These are phyloP conservation scores for Diaporthe amygdali DNA, from an alignment of 2,329 filamentous ascomycete genomes.

Conservation along the genomic window DNA sequence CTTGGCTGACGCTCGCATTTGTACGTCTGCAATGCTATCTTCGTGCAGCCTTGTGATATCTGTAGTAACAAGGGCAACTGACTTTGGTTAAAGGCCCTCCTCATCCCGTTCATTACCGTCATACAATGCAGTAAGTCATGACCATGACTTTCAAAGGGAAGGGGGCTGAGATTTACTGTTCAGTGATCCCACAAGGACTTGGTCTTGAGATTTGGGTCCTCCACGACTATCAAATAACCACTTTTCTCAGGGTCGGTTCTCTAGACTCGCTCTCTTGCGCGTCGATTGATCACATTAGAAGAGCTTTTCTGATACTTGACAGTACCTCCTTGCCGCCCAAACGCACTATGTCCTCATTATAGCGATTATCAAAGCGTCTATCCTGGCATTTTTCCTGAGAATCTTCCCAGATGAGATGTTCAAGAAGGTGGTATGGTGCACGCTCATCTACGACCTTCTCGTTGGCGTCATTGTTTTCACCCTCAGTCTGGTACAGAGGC, in stretches of 20 bases:
- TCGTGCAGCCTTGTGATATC: too few species aligned
- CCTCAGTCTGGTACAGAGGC: background rate
- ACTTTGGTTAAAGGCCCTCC: background rate
- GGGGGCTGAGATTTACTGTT: background rate
- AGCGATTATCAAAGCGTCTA: background rate
- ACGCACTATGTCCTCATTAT: background rate
- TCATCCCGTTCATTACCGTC: background rate
- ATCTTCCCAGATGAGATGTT: constrained; percentile 4
- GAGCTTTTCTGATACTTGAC: background rate
- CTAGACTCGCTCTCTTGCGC: background rate
- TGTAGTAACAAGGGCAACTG: background rate
- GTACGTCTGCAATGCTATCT: background rate
- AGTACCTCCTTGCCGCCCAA: background rate
- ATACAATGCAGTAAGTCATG: background rate
- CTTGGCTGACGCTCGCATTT: background rate
- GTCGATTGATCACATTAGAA: too few species aligned
- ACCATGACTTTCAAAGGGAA: background rate
- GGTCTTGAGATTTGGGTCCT: background rate
- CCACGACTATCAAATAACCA: background rate
- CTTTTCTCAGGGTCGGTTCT: background rate
- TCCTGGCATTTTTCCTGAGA: background rate
- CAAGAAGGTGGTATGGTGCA: background rate
- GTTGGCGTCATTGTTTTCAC: background rate
- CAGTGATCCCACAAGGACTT: background rate
- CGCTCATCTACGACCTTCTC: background rate